phyloP scores from a whole-genome alignment of 371 early-diverging fungal species.

The Circinella umbellata region DNA sequence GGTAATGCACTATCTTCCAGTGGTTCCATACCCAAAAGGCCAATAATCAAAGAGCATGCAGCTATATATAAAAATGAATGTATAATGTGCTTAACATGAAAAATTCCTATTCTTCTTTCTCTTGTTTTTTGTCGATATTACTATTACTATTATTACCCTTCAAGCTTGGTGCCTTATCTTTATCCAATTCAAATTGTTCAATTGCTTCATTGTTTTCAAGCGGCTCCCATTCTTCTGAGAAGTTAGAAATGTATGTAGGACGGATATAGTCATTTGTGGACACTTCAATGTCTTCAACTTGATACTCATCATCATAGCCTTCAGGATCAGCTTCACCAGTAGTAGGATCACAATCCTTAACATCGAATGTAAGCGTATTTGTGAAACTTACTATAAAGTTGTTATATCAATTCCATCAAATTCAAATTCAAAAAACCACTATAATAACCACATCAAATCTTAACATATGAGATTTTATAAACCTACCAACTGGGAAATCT shows the following conservation, averaged over 20 bases:
- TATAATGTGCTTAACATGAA: too few species aligned
- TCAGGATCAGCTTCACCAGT: slow-evolving; percentile 89
- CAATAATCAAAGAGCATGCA: slow-evolving; percentile 70
- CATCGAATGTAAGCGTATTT: slow-evolving; percentile 87
- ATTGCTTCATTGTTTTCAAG: slow-evolving; percentile 75
- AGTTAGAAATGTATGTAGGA: slow-evolving; percentile 81
- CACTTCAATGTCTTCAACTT: slow-evolving; percentile 89
- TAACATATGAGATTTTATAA: background rate
- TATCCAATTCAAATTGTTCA: slow-evolving; percentile 84
- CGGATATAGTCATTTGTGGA: slow-evolving; percentile 88
- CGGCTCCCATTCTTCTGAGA: slow-evolving; percentile 77
- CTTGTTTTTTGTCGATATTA: background rate
- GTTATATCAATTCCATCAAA: background rate
- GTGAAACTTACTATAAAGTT: slow-evolving; percentile 70
- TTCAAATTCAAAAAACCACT: too few species aligned
- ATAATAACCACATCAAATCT: too few species aligned
- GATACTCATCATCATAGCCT: slow-evolving; percentile 96
- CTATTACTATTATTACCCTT: slow-evolving; percentile 44
- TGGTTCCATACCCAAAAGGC: slow-evolving; percentile 87
- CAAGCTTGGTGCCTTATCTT: slow-evolving; percentile 70
- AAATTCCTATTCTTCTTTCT: too few species aligned
- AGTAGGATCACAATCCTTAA: slow-evolving; percentile 95
- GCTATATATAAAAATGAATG: slow-evolving; percentile 31
- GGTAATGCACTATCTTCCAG: slow-evolving; percentile 73
- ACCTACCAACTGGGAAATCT: slow-evolving; percentile 58